phyloP scores from a whole-genome alignment of 1,284 basidiomycete genomes.

The Tilletia caries region DNA sequence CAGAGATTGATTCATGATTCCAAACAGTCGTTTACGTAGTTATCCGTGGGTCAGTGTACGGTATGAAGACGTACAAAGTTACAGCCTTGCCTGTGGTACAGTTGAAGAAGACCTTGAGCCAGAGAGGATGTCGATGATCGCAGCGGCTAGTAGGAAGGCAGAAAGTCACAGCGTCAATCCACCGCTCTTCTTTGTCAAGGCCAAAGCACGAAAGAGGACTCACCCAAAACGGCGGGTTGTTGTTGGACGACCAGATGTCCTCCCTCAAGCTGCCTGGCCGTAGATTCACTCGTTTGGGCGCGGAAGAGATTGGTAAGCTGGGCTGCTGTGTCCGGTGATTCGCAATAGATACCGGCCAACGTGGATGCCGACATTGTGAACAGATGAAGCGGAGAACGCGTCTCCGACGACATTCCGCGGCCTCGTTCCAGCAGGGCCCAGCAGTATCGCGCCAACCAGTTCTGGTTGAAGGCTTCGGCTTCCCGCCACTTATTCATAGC shows the following conservation, averaged over 20 bases:
- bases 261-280: constrained; percentile 17
- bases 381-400: constrained; percentile 18
- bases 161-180: no score
- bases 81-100: no score
- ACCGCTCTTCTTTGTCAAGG: no score
- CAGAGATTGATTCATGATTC: no score
- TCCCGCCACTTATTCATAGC: constrained; percentile 45
- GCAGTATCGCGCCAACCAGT: constrained; percentile 27
- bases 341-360: constrained; percentile 19
- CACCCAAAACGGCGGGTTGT: constrained; percentile 26
- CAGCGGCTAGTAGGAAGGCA: background rate
- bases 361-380: constrained; percentile 25
- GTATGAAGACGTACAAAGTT: no score
- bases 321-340: background rate
- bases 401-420: background rate
- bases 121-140: background rate
- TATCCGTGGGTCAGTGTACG: no score
- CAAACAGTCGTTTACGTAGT: no score
- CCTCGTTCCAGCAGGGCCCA: constrained; percentile 21
- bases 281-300: background rate
- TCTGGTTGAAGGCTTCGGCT: constrained; percentile 33
- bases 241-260: constrained; percentile 46
- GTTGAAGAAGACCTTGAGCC: no score
- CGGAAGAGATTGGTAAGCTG: background rate
- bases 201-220: background rate